Conservation (phyloP, 2,329 filamentous ascomycete species). For the Sporothrix schenckii region DNA sequence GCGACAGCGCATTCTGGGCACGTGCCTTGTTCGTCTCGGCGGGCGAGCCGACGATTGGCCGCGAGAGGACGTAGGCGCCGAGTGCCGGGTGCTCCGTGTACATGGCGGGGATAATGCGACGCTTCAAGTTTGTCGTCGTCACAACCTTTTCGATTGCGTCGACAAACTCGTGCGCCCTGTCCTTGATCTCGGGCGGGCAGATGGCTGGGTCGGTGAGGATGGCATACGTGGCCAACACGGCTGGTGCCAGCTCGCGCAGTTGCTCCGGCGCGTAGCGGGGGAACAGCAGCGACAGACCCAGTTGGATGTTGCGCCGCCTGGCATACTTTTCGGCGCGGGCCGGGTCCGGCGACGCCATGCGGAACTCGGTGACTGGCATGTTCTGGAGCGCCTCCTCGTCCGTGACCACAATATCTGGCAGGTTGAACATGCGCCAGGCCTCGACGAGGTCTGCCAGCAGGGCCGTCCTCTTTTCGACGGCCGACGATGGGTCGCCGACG, state of each 20-base stretch:
- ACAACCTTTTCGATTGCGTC: conserved; percentile 37
- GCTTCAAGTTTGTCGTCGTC: conserved; percentile 28
- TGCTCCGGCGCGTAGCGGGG: conserved; percentile 40
- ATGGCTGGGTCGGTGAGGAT: conserved; percentile 44
- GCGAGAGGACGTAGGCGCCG: conserved; percentile 35
- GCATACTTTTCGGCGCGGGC: conserved; percentile 32
- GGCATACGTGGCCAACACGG: conserved; percentile 47
- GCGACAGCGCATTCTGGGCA: neutral
- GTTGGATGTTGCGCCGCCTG: conserved; percentile 35
- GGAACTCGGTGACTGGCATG: conserved; percentile 28
- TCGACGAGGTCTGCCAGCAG: conserved; percentile 48
- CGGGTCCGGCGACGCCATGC: conserved; percentile 32
- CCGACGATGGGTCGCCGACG: too few species aligned
- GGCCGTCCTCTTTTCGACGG: conserved; percentile 25
- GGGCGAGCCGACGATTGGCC: conserved; percentile 27
- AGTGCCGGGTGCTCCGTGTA: conserved; percentile 36
- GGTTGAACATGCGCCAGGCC: conserved; percentile 48
- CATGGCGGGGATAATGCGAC: conserved; percentile 35
- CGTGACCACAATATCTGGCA: conserved; percentile 38
- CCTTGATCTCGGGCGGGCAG: conserved; percentile 32
- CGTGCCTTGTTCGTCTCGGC: neutral
- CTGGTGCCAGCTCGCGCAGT: conserved; percentile 41
- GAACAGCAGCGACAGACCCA: conserved; percentile 45
- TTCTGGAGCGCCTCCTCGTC: conserved; percentile 28
- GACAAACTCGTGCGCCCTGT: conserved; percentile 39